phyloP scores from a whole-genome alignment of 169 alveolate species.

The Pseudocohnilembus persalinus region DNA sequence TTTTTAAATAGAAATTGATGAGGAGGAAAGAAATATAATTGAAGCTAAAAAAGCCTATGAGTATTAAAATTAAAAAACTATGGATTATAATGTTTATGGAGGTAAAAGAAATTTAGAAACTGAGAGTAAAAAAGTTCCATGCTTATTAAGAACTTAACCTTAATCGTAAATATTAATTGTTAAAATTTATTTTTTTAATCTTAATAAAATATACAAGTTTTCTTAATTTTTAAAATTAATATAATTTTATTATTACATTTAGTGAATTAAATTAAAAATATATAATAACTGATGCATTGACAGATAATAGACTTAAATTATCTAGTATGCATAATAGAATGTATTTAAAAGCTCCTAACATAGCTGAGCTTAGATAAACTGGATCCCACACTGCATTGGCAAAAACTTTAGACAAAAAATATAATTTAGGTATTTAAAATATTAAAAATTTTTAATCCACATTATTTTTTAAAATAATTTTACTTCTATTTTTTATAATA shows the following conservation, averaged over 20 bases:
- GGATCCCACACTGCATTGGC: constrained; percentile 82
- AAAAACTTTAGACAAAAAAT: constrained; percentile 75
- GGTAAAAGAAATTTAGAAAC: constrained; percentile 55
- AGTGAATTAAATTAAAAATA: constrained; percentile 64
- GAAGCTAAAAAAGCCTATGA: constrained; percentile 18
- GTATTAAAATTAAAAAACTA: constrained; percentile 50
- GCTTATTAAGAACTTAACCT: constrained; percentile 13
- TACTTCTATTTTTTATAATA: no score
- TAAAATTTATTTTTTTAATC: not conserved
- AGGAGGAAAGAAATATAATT: constrained; percentile 29
- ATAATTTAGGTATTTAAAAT: constrained; percentile 49
- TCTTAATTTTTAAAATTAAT: not conserved
- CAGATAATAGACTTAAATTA: constrained; percentile 72
- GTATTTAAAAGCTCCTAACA: constrained; percentile 73
- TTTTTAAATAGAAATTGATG: constrained; percentile 14
- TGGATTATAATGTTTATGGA: constrained; percentile 64
- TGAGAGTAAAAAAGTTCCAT: constrained; percentile 24
- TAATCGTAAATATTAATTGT: not conserved
- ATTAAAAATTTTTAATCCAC: no score
- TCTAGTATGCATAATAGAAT: constrained; percentile 67
- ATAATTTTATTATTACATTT: not conserved
- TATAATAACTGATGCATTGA: constrained; percentile 64
- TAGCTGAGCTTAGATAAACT: constrained; percentile 76
- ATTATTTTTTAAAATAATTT: no score
- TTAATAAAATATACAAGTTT: not conserved